Conservation (phyloP, 2,329 filamentous ascomycete species). For the Drechslerella dactyloides region DNA sequence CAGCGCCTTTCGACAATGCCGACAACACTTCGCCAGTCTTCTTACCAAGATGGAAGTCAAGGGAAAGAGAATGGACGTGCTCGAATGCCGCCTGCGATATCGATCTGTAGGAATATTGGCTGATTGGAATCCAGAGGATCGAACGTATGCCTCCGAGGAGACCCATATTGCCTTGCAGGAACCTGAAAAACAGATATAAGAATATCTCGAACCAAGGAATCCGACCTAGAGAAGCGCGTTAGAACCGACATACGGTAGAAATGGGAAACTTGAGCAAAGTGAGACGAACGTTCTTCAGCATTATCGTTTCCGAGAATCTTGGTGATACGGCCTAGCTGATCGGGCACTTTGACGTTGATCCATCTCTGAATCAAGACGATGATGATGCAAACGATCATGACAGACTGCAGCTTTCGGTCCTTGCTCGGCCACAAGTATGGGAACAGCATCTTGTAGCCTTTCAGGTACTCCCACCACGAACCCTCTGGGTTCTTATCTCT, state of each 20-base stretch:
- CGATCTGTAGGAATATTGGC: conserved; percentile 94
- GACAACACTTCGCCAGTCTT: conserved; percentile 95
- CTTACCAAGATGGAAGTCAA: conserved; percentile 96
- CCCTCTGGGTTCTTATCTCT: conserved; percentile 81
- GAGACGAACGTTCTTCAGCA: conserved; percentile 58
- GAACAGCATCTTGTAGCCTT: conserved; percentile 91
- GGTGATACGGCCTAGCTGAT: conserved; percentile 81
- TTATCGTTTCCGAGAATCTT: conserved; percentile 68
- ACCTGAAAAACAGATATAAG: conserved; percentile 77
- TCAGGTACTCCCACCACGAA: conserved; percentile 89
- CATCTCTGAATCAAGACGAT: conserved; percentile 80
- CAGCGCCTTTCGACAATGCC: conserved; percentile 91
- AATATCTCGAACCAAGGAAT: conserved; percentile 78
- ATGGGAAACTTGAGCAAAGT: background rate
- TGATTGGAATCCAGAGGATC: conserved; percentile 92
- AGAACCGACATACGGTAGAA: conserved; percentile 15
- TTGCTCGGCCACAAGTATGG: conserved; percentile 96
- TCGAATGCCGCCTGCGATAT: conserved; percentile 95
- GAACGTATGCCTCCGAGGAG: conserved; percentile 81
- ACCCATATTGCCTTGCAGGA: conserved; percentile 87
- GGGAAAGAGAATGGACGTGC: conserved; percentile 90
- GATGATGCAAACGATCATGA: conserved; percentile 80
- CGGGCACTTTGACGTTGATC: conserved; percentile 84
- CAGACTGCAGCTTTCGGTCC: conserved; percentile 73
- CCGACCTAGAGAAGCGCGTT: conserved; percentile 52